Conservation (phyloP, 495 filamentous ascomycete species). For the Cercophora sp. region DNA sequence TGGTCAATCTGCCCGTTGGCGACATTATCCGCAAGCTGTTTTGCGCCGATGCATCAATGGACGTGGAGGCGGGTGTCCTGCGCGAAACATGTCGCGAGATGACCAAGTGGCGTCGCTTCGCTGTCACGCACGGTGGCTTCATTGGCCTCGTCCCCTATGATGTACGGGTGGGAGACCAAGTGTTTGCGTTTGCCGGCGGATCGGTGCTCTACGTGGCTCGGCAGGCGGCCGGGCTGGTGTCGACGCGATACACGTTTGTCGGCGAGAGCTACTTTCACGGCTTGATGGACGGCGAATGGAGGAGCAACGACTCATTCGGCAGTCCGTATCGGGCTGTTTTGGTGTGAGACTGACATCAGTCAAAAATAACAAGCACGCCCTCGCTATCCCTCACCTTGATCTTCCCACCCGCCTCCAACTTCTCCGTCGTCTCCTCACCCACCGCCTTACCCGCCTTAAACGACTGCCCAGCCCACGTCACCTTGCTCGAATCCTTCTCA, state of each 20-base stretch:
- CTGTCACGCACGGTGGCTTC: background rate
- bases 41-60: background rate
- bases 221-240: background rate
- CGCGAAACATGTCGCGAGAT: background rate
- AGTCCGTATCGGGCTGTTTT: too few relatives aligned
- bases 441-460: constrained; percentile 16
- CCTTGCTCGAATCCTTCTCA: constrained; percentile 19
- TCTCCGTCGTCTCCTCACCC: constrained; percentile 13
- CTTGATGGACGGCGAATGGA: background rate
- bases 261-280: background rate
- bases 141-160: background rate
- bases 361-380: constrained; percentile 14
- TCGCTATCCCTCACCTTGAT: constrained; percentile 17
- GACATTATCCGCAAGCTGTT: background rate
- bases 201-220: background rate
- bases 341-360: constrained; percentile 8
- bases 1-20: background rate
- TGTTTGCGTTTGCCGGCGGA: background rate
- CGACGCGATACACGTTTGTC: background rate
- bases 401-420: background rate
- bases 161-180: background rate
- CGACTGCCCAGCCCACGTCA: constrained; percentile 24
- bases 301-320: background rate
- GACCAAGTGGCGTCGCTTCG: background rate
- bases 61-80: background rate